Evolutionary conservation across 2,329 filamentous ascomycete genomes (phyloP).

Genomic region (Xylaria sp.): DNA sequence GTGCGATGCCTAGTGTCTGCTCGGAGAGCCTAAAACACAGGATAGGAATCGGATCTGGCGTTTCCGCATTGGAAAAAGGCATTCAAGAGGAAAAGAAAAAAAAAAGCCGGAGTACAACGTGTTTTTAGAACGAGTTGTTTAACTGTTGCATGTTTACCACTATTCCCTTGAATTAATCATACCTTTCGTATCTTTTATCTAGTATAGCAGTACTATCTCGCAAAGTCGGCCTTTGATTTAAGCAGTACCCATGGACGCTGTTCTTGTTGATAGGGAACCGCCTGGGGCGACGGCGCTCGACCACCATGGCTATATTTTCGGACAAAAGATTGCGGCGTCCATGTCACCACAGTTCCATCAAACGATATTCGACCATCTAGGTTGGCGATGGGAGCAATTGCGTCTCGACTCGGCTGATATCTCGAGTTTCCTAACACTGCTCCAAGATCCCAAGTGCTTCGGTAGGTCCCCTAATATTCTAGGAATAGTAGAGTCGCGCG

Average conservation of each 20-base stretch:
- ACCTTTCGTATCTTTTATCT: no score
- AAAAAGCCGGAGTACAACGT: no score
- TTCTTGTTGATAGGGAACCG: neutral
- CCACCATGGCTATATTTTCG: slow-evolving; percentile 61
- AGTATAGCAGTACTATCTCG: neutral
- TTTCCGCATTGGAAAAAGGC: no score
- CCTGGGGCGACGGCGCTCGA: slow-evolving; percentile 40
- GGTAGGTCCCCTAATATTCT: slow-evolving; percentile 48
- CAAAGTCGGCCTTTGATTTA: neutral
- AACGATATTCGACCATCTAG: slow-evolving; percentile 57
- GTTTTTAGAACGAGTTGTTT: no score
- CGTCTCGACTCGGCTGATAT: slow-evolving; percentile 60
- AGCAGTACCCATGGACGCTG: slow-evolving; percentile 9
- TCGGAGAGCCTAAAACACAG: no score
- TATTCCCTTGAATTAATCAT: no score
- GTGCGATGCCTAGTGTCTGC: neutral
- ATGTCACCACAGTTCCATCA: slow-evolving; percentile 61
- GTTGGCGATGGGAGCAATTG: slow-evolving; percentile 57
- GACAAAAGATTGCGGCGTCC: slow-evolving; percentile 60
- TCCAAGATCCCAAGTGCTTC: slow-evolving; percentile 64
- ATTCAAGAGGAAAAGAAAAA: no score
- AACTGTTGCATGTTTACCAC: no score
- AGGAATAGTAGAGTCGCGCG: neutral
- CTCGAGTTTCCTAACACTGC: slow-evolving; percentile 54
- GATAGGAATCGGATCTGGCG: no score